phyloP scores from a whole-genome alignment of 164 flowering plant species.

The Stephania cephalantha region DNA sequence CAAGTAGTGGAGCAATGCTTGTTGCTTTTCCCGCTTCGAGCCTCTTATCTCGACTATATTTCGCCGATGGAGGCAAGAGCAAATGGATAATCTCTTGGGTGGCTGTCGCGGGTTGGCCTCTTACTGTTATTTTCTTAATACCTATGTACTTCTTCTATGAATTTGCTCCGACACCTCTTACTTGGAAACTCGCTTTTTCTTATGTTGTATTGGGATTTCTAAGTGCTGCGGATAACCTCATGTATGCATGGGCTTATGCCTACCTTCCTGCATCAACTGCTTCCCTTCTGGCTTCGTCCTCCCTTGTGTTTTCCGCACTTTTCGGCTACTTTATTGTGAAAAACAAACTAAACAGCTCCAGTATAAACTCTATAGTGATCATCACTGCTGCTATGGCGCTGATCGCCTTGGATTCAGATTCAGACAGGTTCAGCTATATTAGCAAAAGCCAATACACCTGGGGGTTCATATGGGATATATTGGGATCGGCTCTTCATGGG shows the following conservation, averaged over 20 bases:
- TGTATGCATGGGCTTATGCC: slow-evolving; percentile 89
- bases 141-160: slow-evolving; percentile 46
- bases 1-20: slow-evolving; percentile 70
- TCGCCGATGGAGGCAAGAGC: slow-evolving; percentile 69
- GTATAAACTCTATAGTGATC: slow-evolving; percentile 57
- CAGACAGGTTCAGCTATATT: slow-evolving; percentile 55
- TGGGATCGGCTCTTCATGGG: slow-evolving; percentile 91
- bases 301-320: slow-evolving; percentile 67
- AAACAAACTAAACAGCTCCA: slow-evolving; percentile 56
- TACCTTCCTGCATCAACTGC: slow-evolving; percentile 94
- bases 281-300: slow-evolving; percentile 72
- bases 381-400: slow-evolving; percentile 72
- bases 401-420: slow-evolving; percentile 75
- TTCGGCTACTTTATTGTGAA: slow-evolving; percentile 68
- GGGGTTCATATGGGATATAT: slow-evolving; percentile 73
- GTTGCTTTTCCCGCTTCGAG: slow-evolving; percentile 87
- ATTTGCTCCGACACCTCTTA: slow-evolving; percentile 50
- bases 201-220: slow-evolving; percentile 67
- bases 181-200: slow-evolving; percentile 44
- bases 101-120: slow-evolving; percentile 92
- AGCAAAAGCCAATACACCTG: slow-evolving; percentile 48
- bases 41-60: slow-evolving; percentile 80
- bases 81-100: slow-evolving; percentile 98
- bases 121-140: slow-evolving; percentile 44
- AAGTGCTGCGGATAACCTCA: slow-evolving; percentile 81